Percentiles rank a stretch among this genome's conserved stretches.
Evolutionary conservation across 1,284 basidiomycete genomes (phyloP).

Genomic region (Leccinum pachyderme): DNA sequence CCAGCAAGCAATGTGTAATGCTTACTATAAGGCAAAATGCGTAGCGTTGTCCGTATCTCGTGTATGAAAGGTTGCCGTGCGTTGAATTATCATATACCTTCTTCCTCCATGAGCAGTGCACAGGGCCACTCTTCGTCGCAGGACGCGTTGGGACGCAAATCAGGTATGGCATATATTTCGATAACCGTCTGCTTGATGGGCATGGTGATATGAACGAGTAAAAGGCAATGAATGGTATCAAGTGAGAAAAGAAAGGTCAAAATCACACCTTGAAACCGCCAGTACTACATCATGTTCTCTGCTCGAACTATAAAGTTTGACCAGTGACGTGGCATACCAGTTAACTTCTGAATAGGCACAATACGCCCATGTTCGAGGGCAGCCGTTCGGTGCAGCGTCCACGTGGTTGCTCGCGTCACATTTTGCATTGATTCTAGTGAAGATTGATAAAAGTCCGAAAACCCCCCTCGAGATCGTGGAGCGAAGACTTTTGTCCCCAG

Average conservation of each 20-base stretch:
- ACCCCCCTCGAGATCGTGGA: no score
- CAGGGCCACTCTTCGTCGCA: neutral
- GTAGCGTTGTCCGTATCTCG: no score
- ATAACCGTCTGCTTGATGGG: neutral
- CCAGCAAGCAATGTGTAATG: no score
- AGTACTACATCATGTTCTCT: slow-evolving; percentile 46
- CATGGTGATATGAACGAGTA: neutral
- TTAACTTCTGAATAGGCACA: slow-evolving; percentile 16
- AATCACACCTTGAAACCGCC: slow-evolving; percentile 39
- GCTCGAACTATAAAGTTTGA: slow-evolving; percentile 16
- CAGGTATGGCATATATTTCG: neutral
- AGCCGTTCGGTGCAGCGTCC: slow-evolving; percentile 28
- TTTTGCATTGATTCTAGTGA: slow-evolving; percentile 40
- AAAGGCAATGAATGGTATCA: neutral
- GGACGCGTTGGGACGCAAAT: neutral
- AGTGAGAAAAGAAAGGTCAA: neutral
- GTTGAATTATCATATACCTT: no score
- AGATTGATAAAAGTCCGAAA: slow-evolving; percentile 42
- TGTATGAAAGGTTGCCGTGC: no score
- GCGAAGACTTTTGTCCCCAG: slow-evolving; percentile 1
- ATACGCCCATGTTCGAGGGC: no score
- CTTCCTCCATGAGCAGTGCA: no score
- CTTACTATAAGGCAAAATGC: no score
- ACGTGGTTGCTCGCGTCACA: slow-evolving; percentile 38
- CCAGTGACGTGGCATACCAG: slow-evolving; percentile 50